Evolutionary conservation across 164 flowering plant genomes (phyloP), one percentile per base, ranked within the genome.

Genomic region (Euptelea pleiosperma): DNA sequence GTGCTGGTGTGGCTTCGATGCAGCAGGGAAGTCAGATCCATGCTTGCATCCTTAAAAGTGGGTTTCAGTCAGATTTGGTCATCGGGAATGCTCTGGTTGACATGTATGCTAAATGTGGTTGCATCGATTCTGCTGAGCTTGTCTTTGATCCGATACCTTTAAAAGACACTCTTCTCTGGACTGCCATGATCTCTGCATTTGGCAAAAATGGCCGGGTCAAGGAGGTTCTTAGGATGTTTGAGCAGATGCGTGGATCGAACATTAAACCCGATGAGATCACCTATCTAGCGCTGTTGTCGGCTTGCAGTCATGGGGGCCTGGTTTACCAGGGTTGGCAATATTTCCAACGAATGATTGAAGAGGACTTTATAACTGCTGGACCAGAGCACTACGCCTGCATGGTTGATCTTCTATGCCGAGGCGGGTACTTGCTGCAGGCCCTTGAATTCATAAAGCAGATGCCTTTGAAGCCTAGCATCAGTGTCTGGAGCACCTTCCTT

Each of bases 341-440:
- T 47, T 68, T 63, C 37, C 49, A 26, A 16, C 3, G 44, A 6
- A 68, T 68, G 72, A 41, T 50, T 14, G 25, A 58, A 24, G 59
- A 63, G 3, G 25, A 50, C 28, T 39, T n/a, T 18, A 21, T 64
- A 22, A 8, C 54, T 33, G 36, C 54, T 48, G 37, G 22, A 48
- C 65, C 52, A 30, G 68, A 64, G 61, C 73, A 69, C 39, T 48
- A 64, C 29, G 49, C 58, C 5, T 69, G 69, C 55, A 70, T 63
- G 64, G 73, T 60, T 40, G 73, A 70, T 59, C 69, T 70, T 48
- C 57, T 70, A 41, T 54, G 73, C 31, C 55, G 73, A 10, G 29
- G 61, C 7, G 64, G 64, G 11, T 16, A 28, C 50, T 44, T 69
- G 41, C 12, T 15, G 18, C 24, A 53, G 14, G 65, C 68, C 9